Conservation (phyloP, 2,329 filamentous ascomycete genomes). For the Fusarium euwallaceae region DNA sequence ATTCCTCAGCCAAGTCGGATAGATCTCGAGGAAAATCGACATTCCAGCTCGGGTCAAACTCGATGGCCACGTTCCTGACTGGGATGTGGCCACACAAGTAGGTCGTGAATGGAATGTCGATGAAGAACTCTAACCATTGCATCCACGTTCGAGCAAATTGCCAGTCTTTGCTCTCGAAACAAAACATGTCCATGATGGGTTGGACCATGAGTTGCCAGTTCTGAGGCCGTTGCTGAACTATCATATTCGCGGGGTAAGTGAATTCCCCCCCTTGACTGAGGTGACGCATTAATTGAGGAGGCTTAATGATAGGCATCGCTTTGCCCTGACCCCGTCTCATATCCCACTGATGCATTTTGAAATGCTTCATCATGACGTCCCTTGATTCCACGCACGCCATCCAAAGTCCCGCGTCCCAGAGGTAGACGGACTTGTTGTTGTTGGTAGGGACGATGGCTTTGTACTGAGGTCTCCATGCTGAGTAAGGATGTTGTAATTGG, state of each 20-base stretch:
- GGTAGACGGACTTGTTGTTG: background rate
- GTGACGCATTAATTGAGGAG: background rate
- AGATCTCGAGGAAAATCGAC: background rate
- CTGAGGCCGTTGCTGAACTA: too few relatives aligned
- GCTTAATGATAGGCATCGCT: background rate
- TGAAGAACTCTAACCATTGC: background rate
- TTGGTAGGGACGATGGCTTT: background rate
- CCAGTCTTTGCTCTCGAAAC: background rate
- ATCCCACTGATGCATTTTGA: background rate
- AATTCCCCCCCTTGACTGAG: background rate
- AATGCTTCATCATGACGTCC: background rate
- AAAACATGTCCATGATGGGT: background rate
- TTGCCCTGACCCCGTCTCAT: too few relatives aligned
- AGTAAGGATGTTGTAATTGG: background rate
- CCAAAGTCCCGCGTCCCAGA: background rate
- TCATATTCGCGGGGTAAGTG: background rate
- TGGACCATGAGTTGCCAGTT: background rate
- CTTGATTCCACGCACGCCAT: constrained; percentile 2
- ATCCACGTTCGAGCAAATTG: background rate
- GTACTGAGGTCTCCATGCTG: background rate
- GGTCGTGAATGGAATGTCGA: background rate
- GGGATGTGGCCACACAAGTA: background rate
- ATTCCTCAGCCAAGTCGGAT: background rate
- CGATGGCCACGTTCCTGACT: background rate
- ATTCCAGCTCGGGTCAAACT: background rate